A percentile compares a stretch with the other conserved stretches of the same genome.
These are phyloP conservation scores for Gloeostereum incarnatum DNA, from an alignment of 768 basidiomycete genomes.

Conservation along the genomic window DNA sequence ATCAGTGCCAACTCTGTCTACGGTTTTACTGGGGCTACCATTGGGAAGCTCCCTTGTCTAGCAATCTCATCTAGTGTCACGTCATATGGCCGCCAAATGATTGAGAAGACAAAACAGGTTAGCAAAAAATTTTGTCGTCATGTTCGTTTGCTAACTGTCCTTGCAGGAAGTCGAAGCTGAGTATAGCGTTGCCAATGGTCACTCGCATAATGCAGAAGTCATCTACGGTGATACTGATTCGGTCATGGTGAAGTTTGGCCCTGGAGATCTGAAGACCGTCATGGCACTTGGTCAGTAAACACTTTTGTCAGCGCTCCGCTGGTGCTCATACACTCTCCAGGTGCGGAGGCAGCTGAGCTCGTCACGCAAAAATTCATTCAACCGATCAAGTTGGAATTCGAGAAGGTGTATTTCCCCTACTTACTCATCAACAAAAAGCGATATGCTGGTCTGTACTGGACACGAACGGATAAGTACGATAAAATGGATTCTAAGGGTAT, in stretches of 20 bases:
- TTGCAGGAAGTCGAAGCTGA: slow-evolving; percentile 80
- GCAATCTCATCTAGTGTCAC: slow-evolving; percentile 94
- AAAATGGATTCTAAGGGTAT: slow-evolving; percentile 99
- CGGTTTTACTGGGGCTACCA: slow-evolving; percentile 95
- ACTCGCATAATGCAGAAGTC: slow-evolving; percentile 81
- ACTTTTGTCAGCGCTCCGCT: neutral
- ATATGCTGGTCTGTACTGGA: slow-evolving; percentile 98
- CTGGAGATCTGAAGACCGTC: slow-evolving; percentile 73
- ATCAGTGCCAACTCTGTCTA: slow-evolving; percentile 99
- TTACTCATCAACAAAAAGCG: slow-evolving; percentile 97
- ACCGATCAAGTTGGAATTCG: slow-evolving; percentile 98
- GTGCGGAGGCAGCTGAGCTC: slow-evolving; percentile 84
- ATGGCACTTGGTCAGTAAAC: slow-evolving; percentile 74
- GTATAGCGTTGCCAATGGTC: slow-evolving; percentile 80
- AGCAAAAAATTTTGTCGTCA: slow-evolving; percentile 10
- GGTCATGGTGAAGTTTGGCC: slow-evolving; percentile 97
- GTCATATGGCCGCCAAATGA: slow-evolving; percentile 98
- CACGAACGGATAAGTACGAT: slow-evolving; percentile 88
- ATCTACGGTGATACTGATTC: slow-evolving; percentile 99
- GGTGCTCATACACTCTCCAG: slow-evolving; percentile 27
- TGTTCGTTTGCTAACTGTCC: neutral
- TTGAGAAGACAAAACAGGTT: slow-evolving; percentile 90
- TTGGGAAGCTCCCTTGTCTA: slow-evolving; percentile 94
- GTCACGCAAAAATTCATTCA: slow-evolving; percentile 88
- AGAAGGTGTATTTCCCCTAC: slow-evolving; percentile 98